A percentile compares a stretch with the other conserved stretches of the same genome.
phyloP scores from a whole-genome alignment of 495 filamentous ascomycete species.

The Neurospora sp. region DNA sequence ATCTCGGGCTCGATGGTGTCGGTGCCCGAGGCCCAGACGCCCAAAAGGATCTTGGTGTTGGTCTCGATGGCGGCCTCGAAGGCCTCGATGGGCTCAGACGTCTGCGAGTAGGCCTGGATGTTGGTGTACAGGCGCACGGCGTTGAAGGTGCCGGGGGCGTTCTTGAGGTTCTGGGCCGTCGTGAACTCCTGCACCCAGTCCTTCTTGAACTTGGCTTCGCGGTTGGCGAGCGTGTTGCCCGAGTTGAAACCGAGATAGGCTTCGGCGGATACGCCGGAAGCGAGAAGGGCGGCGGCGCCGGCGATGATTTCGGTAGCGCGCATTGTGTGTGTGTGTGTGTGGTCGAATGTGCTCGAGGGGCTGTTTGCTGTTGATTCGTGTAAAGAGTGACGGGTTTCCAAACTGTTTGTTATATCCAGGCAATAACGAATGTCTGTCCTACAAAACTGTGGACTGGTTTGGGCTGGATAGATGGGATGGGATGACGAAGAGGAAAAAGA shows the following conservation, averaged over 20 bases:
- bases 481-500: neutral
- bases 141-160: slow-evolving; percentile 37
- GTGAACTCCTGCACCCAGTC: slow-evolving; percentile 39
- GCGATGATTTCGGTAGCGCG: slow-evolving; percentile 16
- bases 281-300: slow-evolving; percentile 20
- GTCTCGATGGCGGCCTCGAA: slow-evolving; percentile 45
- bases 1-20: slow-evolving; percentile 39
- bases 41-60: slow-evolving; percentile 39
- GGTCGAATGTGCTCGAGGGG: neutral
- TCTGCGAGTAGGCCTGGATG: slow-evolving; percentile 39
- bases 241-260: slow-evolving; percentile 42
- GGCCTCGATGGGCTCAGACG: slow-evolving; percentile 34
- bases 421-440: neutral
- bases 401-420: neutral
- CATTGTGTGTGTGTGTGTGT: slow-evolving; percentile 10
- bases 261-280: slow-evolving; percentile 19
- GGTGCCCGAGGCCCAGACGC: slow-evolving; percentile 41
- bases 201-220: slow-evolving; percentile 37
- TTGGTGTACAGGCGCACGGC: slow-evolving; percentile 41
- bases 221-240: slow-evolving; percentile 32
- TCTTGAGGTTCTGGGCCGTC: slow-evolving; percentile 30
- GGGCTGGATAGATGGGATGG: neutral
- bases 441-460: neutral
- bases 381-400: neutral
- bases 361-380: neutral